A percentile compares a stretch with the other conserved stretches of the same genome.
Conservation (phyloP, 2,329 filamentous ascomycete genomes). For the Curvularia eragrostidis region DNA sequence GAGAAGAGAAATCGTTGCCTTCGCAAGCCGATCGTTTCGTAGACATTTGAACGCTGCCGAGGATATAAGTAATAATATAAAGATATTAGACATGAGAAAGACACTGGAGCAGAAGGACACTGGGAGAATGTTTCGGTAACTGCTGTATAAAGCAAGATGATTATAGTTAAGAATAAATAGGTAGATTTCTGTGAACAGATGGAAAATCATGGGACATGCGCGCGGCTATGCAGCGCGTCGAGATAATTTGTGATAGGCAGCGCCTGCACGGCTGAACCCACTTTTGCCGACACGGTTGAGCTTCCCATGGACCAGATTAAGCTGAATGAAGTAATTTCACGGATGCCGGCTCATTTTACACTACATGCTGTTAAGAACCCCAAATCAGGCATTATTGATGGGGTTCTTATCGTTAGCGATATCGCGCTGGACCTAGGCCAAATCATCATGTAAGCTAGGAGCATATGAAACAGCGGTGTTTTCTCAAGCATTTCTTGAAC, state of each 20-base stretch:
- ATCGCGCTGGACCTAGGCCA: too few relatives aligned
- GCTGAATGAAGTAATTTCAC: neutral
- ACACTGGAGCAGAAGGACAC: neutral
- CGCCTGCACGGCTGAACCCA: neutral
- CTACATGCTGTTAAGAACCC: neutral
- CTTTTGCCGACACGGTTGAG: neutral
- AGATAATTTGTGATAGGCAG: neutral
- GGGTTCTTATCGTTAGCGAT: neutral
- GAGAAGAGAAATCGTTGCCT: neutral
- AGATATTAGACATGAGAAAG: neutral
- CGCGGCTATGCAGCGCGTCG: neutral
- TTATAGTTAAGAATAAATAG: neutral
- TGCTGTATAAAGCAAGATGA: neutral
- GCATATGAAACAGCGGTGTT: too few relatives aligned
- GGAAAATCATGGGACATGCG: neutral
- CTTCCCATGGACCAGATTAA: too few relatives aligned
- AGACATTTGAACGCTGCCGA: neutral
- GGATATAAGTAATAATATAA: neutral
- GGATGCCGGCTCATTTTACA: neutral
- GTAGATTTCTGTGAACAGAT: neutral
- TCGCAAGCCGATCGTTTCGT: neutral
- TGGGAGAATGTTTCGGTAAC: neutral
- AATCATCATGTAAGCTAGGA: too few relatives aligned
- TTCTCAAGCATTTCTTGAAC: too few relatives aligned
- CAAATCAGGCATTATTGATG: neutral